phyloP scores from a whole-genome alignment of 2,329 filamentous ascomycete genomes.

The Hypoxylon sp. region DNA sequence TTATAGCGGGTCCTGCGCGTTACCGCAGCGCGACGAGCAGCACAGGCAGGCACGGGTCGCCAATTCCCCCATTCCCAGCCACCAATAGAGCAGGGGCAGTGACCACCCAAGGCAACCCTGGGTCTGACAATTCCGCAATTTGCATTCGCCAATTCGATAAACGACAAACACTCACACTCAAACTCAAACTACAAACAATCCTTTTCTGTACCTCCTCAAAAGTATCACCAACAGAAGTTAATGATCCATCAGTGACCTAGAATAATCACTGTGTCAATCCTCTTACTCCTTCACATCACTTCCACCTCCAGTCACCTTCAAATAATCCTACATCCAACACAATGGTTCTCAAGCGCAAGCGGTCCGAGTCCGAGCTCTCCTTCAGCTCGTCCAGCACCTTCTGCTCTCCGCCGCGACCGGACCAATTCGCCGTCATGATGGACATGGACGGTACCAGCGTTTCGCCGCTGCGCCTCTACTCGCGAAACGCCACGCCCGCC shows the following conservation, averaged over 20 bases:
- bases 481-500: conserved; percentile 47
- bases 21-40: conserved; percentile 24
- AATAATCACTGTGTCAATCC: not conserved
- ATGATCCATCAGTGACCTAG: conserved; percentile 3
- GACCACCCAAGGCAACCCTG: conserved; percentile 1
- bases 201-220: not conserved
- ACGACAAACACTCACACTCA: no score
- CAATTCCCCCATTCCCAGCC: conserved; percentile 18
- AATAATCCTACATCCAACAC: conserved; percentile 11
- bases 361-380: conserved; percentile 65
- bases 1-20: conserved; percentile 10
- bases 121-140: conserved; percentile 13
- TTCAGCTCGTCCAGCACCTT: conserved; percentile 56
- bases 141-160: conserved; percentile 29
- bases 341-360: conserved; percentile 70
- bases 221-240: not conserved
- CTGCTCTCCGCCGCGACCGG: conserved; percentile 49
- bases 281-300: not conserved
- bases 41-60: no score
- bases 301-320: not conserved
- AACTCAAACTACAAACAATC: conserved; percentile 4
- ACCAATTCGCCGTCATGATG: conserved; percentile 45
- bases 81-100: conserved; percentile 9
- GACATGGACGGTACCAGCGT: conserved; percentile 44
- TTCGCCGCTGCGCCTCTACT: conserved; percentile 43